Evolutionary conservation across 208 protist species (phyloP).

Genomic region (Polymyxa betae): DNA sequence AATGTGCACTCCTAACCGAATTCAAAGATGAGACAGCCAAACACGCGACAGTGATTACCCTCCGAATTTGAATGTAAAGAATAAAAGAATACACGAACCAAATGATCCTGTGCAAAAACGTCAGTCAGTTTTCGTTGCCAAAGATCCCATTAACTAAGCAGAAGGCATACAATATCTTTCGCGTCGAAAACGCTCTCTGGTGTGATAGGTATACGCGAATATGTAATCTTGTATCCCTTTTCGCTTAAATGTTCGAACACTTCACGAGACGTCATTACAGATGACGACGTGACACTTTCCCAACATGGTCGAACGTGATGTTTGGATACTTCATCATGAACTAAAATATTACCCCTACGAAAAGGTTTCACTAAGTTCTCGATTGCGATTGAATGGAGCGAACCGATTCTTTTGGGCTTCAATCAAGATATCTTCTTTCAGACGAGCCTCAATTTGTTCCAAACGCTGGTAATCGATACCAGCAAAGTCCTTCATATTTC

Average conservation of each 20-base stretch:
- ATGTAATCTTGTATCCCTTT: slow-evolving; percentile 19
- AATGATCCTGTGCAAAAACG: slow-evolving; percentile 2
- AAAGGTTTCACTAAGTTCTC: not conserved
- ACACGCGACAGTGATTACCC: not conserved
- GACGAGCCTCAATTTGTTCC: not conserved
- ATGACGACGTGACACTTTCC: slow-evolving; percentile 2
- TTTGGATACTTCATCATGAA: slow-evolving; percentile 16
- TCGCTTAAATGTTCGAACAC: slow-evolving; percentile 4
- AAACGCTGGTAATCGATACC: slow-evolving; percentile 47
- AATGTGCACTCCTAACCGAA: not conserved
- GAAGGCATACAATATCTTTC: not conserved
- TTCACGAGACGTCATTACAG: slow-evolving; percentile 30
- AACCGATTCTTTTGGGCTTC: slow-evolving; percentile 33
- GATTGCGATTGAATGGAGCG: not conserved
- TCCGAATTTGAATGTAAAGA: not conserved
- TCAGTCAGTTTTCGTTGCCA: not conserved
- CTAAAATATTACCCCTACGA: not conserved
- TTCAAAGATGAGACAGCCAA: not conserved
- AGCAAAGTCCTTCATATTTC: slow-evolving; percentile 50
- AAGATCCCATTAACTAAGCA: not conserved
- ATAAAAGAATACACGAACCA: slow-evolving; percentile 50
- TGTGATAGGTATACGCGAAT: slow-evolving; percentile 18
- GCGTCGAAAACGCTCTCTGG: slow-evolving; percentile 38
- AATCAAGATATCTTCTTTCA: slow-evolving; percentile 39
- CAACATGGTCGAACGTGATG: slow-evolving; percentile 26